Evolutionary conservation across 2,329 filamentous ascomycete genomes (phyloP), one percentile per base, ranked within the genome.

Genomic region (Claviceps capensis): DNA sequence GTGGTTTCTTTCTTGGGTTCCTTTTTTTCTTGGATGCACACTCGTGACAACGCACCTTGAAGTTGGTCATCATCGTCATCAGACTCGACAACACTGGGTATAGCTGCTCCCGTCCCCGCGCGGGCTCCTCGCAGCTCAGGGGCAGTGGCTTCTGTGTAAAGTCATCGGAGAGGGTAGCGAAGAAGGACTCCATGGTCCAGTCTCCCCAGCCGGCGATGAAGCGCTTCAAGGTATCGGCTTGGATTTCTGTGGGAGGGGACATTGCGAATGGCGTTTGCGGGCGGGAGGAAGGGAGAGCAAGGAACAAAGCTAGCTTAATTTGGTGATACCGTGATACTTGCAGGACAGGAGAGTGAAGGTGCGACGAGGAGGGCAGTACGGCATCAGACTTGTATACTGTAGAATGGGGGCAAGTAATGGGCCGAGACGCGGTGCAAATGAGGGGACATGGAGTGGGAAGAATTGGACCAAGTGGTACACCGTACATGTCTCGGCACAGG

Each of bases 191-290:
- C 30, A 16, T n/a, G 11, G 48, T 43, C 40, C 19, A 19, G 23
- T 17, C 17, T 13, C 44, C 34, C 52, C 52, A 53, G 26, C 41
- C 52, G 16, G 46, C 17, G 22, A 53, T 38, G 38, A 51, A 50
- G 5, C 36, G 50, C 14, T 53, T 6, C 13, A 53, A 36, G 23
- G 52, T 53, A 13, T 16, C 48, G 30, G 52, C 52, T 48, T 53
- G 48, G 22, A 48, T 23, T 14, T 47, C 22, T 23, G 52, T 48
- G 1, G 43, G 14, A 2, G 48, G 6, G 3, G 51, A 26, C 46
- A 45, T 49, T 22, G 40, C 22, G n/a, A 17, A 42, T 17, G 17
- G 37, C 14, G 37, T 14, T 3, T 13, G 9, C 14, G 36, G 8
- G 4, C 3, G 11, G 7, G 9, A 4, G 11, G 9, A 11, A 37